Percentiles rank a stretch among this genome's conserved stretches.
Evolutionary conservation across 2,329 filamentous ascomycete genomes (phyloP).

Genomic region (Claviceps spartinae): DNA sequence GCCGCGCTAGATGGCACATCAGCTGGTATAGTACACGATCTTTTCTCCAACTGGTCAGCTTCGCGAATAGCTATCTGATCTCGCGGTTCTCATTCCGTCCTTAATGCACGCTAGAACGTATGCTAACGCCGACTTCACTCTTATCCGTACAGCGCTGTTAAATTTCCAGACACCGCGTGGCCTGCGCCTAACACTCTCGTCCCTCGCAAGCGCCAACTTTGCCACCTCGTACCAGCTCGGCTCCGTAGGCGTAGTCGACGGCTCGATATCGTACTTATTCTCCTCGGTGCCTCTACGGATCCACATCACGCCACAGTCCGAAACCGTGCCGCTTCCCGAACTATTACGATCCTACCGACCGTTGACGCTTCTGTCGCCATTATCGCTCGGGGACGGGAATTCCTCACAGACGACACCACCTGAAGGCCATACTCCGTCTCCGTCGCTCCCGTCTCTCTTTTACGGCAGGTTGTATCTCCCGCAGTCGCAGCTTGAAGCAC

Average conservation of each 20-base stretch:
- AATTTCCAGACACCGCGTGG: conserved; percentile 80
- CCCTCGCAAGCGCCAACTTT: conserved; percentile 83
- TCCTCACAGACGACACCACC: neutral
- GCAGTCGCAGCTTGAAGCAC: conserved; percentile 70
- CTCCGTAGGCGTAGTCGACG: conserved; percentile 81
- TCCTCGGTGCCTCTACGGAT: conserved; percentile 66
- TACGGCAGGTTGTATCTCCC: conserved; percentile 75
- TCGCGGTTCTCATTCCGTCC: too few species aligned
- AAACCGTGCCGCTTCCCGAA: conserved; percentile 59
- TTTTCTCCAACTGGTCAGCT: neutral
- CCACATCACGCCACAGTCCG: conserved; percentile 53
- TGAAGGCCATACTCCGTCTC: conserved; percentile 11
- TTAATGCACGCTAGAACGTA: too few species aligned
- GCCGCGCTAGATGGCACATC: conserved; percentile 72
- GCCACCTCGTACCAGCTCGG: conserved; percentile 88
- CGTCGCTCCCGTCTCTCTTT: conserved; percentile 42
- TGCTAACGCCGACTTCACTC: neutral
- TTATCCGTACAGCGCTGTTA: conserved; percentile 51
- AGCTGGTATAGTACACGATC: conserved; percentile 39
- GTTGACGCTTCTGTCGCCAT: conserved; percentile 45
- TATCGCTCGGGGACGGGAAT: neutral
- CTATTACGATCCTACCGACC: conserved; percentile 75
- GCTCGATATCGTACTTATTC: conserved; percentile 94
- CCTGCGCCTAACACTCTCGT: conserved; percentile 74
- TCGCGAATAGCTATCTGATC: too few species aligned